Percentiles rank a stretch among this genome's conserved stretches.
These are phyloP conservation scores for Fomitiporia mediterranea DNA, from an alignment of 1,284 basidiomycete genomes.

Conservation along the genomic window DNA sequence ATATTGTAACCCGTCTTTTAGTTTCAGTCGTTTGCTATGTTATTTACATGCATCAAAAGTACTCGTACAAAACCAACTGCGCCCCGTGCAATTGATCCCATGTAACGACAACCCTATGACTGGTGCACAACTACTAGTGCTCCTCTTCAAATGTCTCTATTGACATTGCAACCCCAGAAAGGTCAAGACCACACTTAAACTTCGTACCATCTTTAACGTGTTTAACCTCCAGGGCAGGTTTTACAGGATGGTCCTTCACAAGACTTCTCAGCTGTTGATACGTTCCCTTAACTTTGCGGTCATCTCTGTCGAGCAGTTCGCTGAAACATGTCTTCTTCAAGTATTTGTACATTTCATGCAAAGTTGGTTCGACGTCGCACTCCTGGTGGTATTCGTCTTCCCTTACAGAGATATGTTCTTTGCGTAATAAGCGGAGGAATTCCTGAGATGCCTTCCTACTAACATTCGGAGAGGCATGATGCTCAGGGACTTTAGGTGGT, in stretches of 20 bases:
- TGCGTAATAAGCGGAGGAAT: conserved; percentile 53
- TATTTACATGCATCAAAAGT: no score
- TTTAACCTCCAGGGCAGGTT: conserved; percentile 46
- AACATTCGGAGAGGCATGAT: conserved; percentile 52
- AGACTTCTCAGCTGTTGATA: conserved; percentile 50
- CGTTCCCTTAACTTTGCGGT: conserved; percentile 45
- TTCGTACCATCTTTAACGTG: conserved; percentile 63
- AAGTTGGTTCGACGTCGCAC: conserved; percentile 41
- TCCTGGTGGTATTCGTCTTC: conserved; percentile 43
- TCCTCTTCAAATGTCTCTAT: conserved; percentile 63
- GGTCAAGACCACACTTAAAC: conserved; percentile 63
- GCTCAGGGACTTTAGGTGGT: no score
- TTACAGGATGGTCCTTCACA: conserved; percentile 47
- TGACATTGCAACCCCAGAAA: conserved; percentile 47
- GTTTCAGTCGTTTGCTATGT: no score
- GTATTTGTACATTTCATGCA: conserved; percentile 45
- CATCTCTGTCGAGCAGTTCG: conserved; percentile 28
- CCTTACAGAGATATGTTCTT: conserved; percentile 47
- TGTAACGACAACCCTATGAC: no score
- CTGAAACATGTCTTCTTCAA: conserved; percentile 51
- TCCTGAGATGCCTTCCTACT: conserved; percentile 60
- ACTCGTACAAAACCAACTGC: no score
- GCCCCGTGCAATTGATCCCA: neutral
- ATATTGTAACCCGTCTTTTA: no score
- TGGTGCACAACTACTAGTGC: no score